These are phyloP conservation scores for Fusarium paranaense DNA, from an alignment of 2,329 filamentous ascomycete genomes.

Conservation along the genomic window DNA sequence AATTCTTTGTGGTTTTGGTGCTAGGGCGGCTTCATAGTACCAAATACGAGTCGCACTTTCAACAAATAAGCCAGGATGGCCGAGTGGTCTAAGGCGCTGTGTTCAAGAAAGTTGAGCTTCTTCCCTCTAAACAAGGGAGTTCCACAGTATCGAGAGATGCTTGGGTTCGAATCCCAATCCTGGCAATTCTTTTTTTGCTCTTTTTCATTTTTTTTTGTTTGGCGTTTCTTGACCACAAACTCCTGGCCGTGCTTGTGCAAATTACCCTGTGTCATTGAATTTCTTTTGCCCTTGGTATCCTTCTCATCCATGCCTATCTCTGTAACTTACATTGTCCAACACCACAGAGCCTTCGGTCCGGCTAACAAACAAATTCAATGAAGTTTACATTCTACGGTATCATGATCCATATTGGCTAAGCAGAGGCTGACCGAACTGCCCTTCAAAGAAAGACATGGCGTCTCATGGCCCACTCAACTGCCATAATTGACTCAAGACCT, in stretches of 20 bases:
- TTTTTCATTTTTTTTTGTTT: not conserved
- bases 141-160: not conserved
- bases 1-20: not conserved
- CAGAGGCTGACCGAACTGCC: not conserved
- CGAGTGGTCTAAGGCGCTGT: slow-evolving; percentile 1
- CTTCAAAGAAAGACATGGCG: not conserved
- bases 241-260: no score
- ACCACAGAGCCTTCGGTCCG: not conserved
- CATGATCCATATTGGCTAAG: not conserved
- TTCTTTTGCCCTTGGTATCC: not conserved
- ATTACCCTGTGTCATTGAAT: not conserved
- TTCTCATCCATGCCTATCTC: not conserved
- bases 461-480: not conserved
- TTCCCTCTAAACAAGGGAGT: not conserved
- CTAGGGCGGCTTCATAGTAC: fast-evolving
- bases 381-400: not conserved
- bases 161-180: not conserved
- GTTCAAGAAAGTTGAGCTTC: not conserved
- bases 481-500: not conserved
- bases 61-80: not conserved
- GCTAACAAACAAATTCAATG: not conserved
- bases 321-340: not conserved
- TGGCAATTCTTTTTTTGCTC: not conserved
- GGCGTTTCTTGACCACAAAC: no score
- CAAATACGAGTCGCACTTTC: not conserved